Conservation (phyloP, 2,329 filamentous ascomycete species). For the Ophiostoma ips region DNA sequence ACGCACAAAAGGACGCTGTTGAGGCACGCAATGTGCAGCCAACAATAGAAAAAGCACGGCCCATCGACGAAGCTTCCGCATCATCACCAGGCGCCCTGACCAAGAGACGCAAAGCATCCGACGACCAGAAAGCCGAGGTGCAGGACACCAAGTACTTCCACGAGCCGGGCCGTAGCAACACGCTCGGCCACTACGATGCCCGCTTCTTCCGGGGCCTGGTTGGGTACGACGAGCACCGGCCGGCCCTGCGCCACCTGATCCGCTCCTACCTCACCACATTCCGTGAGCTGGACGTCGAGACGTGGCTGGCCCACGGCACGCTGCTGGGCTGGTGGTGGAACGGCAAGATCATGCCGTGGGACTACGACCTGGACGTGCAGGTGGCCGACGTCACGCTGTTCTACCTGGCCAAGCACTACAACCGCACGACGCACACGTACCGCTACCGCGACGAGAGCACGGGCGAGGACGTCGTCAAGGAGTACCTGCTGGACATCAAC, state of each 20-base stretch:
- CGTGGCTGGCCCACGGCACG: slow-evolving; percentile 78
- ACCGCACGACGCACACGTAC: slow-evolving; percentile 53
- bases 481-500: slow-evolving; percentile 65
- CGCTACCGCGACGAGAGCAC: slow-evolving; percentile 28
- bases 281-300: slow-evolving; percentile 52
- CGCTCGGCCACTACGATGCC: slow-evolving; percentile 58
- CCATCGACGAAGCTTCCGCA: neutral
- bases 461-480: slow-evolving; percentile 27
- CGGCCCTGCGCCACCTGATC: slow-evolving; percentile 54
- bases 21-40: neutral
- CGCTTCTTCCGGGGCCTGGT: slow-evolving; percentile 55
- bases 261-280: slow-evolving; percentile 60
- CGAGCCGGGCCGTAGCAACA: slow-evolving; percentile 46
- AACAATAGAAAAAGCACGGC: neutral
- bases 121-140: neutral
- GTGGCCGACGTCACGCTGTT: slow-evolving; percentile 53
- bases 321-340: slow-evolving; percentile 88
- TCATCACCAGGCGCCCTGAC: slow-evolving; percentile 1
- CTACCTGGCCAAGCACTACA: slow-evolving; percentile 51
- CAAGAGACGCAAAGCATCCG: neutral
- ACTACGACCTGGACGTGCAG: slow-evolving; percentile 74
- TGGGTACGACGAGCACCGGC: slow-evolving; percentile 50
- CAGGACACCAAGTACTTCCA: slow-evolving; percentile 44
- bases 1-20: neutral
- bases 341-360: slow-evolving; percentile 63